phyloP scores from a whole-genome alignment of 2,329 filamentous ascomycete species.

The Neopestalotiopsis rosae region DNA sequence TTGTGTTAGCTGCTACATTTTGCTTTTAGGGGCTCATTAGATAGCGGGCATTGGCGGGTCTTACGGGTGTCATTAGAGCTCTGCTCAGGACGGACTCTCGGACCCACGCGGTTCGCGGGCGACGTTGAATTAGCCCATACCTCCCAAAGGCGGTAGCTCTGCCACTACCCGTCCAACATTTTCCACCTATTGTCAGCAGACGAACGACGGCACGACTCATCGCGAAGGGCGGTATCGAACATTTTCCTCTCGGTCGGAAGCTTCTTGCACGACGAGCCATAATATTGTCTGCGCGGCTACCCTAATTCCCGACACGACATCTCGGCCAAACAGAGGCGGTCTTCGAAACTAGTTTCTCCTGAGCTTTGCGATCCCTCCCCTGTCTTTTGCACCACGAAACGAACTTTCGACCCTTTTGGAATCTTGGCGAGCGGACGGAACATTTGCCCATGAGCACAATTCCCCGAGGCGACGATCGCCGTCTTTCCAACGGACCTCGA shows the following conservation, averaged over 20 bases:
- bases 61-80: conserved; percentile 3
- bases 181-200: conserved; percentile 2
- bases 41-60: not conserved
- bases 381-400: not conserved
- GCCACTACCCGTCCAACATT: conserved; percentile 10
- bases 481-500: not conserved
- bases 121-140: conserved; percentile 1
- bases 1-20: not conserved
- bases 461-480: conserved; percentile 6
- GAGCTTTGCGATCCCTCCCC: not conserved
- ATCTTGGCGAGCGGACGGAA: not conserved
- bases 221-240: conserved; percentile 5
- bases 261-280: not conserved
- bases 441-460: not conserved
- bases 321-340: not conserved
- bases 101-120: not conserved
- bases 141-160: not conserved
- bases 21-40: not conserved
- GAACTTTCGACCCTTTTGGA: not conserved
- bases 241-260: not conserved
- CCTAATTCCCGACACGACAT: not conserved
- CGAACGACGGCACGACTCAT: conserved; percentile 5
- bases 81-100: not conserved
- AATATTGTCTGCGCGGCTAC: not conserved
- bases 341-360: not conserved